Evolutionary conservation across 805 yeast genomes (phyloP), one percentile per base, ranked within the genome.

Genomic region (Cyberlindnera nakhonratchasimensis): DNA sequence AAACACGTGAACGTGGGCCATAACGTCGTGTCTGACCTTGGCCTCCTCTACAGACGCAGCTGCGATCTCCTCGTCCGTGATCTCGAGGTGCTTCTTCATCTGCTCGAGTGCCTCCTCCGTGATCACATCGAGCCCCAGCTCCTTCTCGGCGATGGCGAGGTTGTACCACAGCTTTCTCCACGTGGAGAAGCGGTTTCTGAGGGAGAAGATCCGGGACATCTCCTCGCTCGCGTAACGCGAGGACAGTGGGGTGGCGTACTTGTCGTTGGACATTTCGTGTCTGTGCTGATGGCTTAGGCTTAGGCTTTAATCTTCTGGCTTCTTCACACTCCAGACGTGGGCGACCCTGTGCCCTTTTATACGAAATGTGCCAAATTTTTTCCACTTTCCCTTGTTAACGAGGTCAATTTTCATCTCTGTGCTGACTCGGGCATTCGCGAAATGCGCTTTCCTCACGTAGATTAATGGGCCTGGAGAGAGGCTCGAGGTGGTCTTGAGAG

Each of bases 111-210:
- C 99, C 63, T 87, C 93, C 53, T 89, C 96, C 21, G 91, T 78
- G 65, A 93, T 82, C 42, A 90, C 81, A 39, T 72, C 71, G 45
- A 93, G 74, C 3, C 99, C 99, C 38, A 90, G 77, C 62, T 88
- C 87, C 67, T 88, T 75, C 71, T 93, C 99, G 47, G 99, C 99
- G 61, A 82, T 82, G 54, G 99, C 99, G 56, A 93, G 74, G 64
- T 86, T 90, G 61, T 80, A 77, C 99, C 99, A 93, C 52, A 93
- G 77, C 66, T 87, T 87, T 77, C 99, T 86, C 99, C 99, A 93
- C 30, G 99, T 93, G 40, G 96, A 85, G 69, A 86, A 93, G 62
- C 99, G 78, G 73, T 86, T 93, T 70, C 96, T 81, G 61, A 85
- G 67, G 35, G 98, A 91, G 74, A 93, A 93, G 61, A 93, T 75